These are phyloP conservation scores for Botrytis galanthina DNA, from an alignment of 2,329 filamentous ascomycete species.

Conservation along the genomic window DNA sequence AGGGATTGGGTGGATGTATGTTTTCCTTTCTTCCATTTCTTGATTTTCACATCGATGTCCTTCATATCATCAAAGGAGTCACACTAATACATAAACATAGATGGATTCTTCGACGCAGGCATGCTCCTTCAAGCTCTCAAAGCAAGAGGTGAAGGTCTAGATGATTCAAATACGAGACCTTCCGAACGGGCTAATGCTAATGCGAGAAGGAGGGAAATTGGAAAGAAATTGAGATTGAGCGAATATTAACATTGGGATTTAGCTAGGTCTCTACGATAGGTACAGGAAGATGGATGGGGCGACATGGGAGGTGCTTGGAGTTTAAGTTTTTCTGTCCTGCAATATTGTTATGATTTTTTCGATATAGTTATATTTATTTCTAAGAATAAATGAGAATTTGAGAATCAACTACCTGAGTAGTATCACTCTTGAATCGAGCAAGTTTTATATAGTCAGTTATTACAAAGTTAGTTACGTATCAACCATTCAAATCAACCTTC, in stretches of 20 bases:
- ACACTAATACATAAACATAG: constrained; percentile 46
- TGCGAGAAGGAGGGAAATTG: constrained; percentile 63
- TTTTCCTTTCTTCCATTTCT: constrained; percentile 37
- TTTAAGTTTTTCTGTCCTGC: not conserved
- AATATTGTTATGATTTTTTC: not conserved
- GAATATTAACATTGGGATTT: constrained; percentile 50
- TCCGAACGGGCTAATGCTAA: constrained; percentile 59
- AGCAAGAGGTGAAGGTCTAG: constrained; percentile 56
- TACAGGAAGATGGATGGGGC: not conserved
- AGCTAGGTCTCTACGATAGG: not conserved
- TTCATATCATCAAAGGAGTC: not conserved
- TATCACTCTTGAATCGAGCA: not conserved
- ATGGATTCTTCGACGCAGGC: constrained; percentile 96
- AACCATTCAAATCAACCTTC: not conserved
- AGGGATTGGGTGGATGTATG: constrained; percentile 91
- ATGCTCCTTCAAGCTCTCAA: constrained; percentile 90
- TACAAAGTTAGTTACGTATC: not conserved
- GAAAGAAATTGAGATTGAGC: constrained; percentile 68
- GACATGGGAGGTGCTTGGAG: not conserved
- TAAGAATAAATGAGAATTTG: not conserved
- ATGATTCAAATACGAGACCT: constrained; percentile 48
- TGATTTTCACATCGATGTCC: not conserved
- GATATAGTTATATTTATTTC: not conserved
- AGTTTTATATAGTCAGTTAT: not conserved
- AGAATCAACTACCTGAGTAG: not conserved